A percentile compares a stretch with the other conserved stretches of the same genome.
phyloP scores from a whole-genome alignment of 2,329 filamentous ascomycete genomes.

The Akanthomyces lecanii region DNA sequence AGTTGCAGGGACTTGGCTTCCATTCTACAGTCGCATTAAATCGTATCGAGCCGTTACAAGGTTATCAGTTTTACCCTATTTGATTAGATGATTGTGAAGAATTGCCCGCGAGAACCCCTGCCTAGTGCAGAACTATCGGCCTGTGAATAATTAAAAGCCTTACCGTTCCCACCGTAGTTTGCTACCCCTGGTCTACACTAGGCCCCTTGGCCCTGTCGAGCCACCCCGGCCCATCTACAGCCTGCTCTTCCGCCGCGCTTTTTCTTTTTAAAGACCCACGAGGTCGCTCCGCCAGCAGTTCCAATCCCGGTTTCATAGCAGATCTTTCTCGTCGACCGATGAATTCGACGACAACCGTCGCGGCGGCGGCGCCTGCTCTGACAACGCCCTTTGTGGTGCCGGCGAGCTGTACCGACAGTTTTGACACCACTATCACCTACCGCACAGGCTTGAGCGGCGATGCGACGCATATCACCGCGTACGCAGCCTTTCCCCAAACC shows the following conservation, averaged over 20 bases:
- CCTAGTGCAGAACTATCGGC: neutral
- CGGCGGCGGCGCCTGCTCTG: neutral
- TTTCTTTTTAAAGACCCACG: neutral
- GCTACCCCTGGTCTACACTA: neutral
- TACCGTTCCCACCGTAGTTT: neutral
- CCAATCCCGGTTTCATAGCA: neutral
- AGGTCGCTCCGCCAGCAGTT: neutral
- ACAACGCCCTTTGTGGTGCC: conserved; percentile 5
- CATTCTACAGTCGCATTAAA: too few species aligned
- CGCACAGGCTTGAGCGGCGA: neutral
- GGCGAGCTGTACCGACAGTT: conserved; percentile 4
- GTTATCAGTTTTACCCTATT: too few species aligned
- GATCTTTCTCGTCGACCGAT: neutral
- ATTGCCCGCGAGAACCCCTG: neutral
- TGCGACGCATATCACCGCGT: neutral
- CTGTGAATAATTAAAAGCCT: neutral
- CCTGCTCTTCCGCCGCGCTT: neutral
- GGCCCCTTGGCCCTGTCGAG: neutral
- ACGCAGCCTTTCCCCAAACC: neutral
- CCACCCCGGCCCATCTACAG: neutral
- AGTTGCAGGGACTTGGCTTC: neutral
- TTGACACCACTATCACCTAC: conserved; percentile 6
- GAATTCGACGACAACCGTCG: conserved; percentile 3
- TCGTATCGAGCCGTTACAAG: too few species aligned
- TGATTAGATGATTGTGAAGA: too few species aligned